These are phyloP conservation scores for Verticillium zaregamsianum DNA, from an alignment of 2,329 filamentous ascomycete species.

Conservation along the genomic window DNA sequence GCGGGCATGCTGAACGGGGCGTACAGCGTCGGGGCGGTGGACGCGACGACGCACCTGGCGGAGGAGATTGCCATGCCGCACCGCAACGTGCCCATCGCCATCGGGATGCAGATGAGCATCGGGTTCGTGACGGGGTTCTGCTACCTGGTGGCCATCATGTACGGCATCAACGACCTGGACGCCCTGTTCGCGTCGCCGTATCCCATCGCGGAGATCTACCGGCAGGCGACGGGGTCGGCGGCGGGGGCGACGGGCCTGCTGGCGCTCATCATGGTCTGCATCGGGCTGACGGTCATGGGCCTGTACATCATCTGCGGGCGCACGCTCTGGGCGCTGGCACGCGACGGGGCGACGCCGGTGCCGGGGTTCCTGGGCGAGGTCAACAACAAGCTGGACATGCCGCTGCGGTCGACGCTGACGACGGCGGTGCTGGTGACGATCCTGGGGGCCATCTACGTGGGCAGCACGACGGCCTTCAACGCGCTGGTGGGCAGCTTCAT, in stretches of 20 bases:
- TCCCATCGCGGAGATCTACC: conserved; percentile 64
- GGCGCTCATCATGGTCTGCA: conserved; percentile 31
- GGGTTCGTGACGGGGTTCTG: conserved; percentile 48
- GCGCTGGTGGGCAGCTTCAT: conserved; percentile 55
- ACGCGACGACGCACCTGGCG: conserved; percentile 60
- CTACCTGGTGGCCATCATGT: conserved; percentile 51
- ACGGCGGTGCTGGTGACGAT: conserved; percentile 41
- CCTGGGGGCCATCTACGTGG: conserved; percentile 62
- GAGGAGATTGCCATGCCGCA: conserved; percentile 57
- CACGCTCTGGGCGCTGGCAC: conserved; percentile 35
- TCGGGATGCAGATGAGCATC: conserved; percentile 44
- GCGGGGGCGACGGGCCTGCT: conserved; percentile 48
- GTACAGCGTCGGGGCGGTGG: conserved; percentile 62
- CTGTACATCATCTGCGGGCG: conserved; percentile 33
- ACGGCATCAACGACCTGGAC: conserved; percentile 53
- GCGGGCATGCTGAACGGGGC: conserved; percentile 57
- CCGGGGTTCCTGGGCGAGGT: conserved; percentile 23
- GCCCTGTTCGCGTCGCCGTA: conserved; percentile 46
- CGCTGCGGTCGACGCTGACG: conserved; percentile 43
- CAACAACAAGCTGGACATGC: conserved; percentile 25
- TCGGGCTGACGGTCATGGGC: conserved; percentile 29
- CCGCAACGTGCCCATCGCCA: conserved; percentile 49
- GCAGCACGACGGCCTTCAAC: conserved; percentile 61
- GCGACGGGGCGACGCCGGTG: conserved; percentile 33
- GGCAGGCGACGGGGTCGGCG: conserved; percentile 48